Conservation (phyloP, 2,329 filamentous ascomycete genomes). For the Didymella keratinophila region DNA sequence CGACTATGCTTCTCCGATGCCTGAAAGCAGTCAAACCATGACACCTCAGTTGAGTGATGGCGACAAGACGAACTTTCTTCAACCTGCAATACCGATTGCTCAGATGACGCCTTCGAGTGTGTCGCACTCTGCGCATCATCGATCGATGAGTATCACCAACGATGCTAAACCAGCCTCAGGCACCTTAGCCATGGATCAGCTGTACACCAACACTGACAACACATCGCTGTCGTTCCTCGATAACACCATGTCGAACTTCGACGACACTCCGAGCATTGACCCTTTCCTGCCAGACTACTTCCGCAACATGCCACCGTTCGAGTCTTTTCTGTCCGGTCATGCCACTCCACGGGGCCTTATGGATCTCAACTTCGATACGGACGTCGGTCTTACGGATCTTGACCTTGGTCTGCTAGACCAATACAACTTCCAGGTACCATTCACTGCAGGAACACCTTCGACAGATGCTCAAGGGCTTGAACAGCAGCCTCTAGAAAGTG, state of each 20-base stretch:
- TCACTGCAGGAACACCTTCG: constrained; percentile 44
- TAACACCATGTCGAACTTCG: constrained; percentile 23
- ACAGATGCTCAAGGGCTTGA: constrained; percentile 32
- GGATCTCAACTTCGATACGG: constrained; percentile 56
- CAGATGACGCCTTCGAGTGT: constrained; percentile 8
- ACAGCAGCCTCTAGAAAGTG: constrained; percentile 26
- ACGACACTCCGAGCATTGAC: constrained; percentile 27
- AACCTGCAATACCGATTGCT: constrained; percentile 7
- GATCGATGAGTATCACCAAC: constrained; percentile 4
- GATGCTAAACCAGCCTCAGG: constrained; percentile 15
- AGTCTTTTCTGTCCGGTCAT: constrained; percentile 46
- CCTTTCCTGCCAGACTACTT: constrained; percentile 39
- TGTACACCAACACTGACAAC: constrained; percentile 18
- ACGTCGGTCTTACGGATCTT: constrained; percentile 56
- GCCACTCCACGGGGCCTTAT: constrained; percentile 56
- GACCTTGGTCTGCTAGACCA: constrained; percentile 56
- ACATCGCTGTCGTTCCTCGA: constrained; percentile 27
- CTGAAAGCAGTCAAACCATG: constrained; percentile 6
- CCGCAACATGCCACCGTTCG: constrained; percentile 41
- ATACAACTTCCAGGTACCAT: constrained; percentile 56
- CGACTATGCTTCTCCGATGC: constrained; percentile 27
- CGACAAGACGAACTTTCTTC: constrained; percentile 12
- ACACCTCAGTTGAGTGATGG: constrained; percentile 9
- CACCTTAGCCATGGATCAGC: constrained; percentile 16
- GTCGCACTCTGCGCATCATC: not conserved